Evolutionary conservation across 768 basidiomycete species (phyloP), one percentile per base, ranked within the genome.

Genomic region (Suillus occidentalis): DNA sequence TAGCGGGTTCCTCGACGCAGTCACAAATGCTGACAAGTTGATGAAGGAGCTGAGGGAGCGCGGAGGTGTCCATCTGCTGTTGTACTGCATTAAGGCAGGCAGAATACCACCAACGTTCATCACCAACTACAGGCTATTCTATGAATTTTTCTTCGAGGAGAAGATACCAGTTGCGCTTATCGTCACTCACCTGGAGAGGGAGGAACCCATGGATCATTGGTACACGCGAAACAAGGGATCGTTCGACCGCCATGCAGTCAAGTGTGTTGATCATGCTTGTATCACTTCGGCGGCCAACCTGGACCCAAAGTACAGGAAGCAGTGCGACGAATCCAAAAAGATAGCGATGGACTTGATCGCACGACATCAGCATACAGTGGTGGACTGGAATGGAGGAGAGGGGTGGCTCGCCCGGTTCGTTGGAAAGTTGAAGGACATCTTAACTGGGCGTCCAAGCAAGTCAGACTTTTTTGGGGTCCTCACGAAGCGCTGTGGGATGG

Each of bases 141-240:
- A 72, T 22, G 72, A 81, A 18, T 75, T 81, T 47, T 76, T 83
- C 36, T 83, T 82, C 55, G 69, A 67, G 22, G 55, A 65, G 9
- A 65, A 73, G 16, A 78, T 78, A 5, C 79, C 79, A 6, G 71
- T 75, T 16, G 66, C 74, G 0, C 57, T 79, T 6, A 72, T 72
- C 13, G 65, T 79, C 16, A 78, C 76, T 4, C 60, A 67, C 37
- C 71, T 78, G 7, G 79, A 77, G 62, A 73, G 72, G 60, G 64
- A 72, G 40, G 65, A 64, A 6, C 47, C 63, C 7, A 72, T 70
- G 72, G 71, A 72, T 13, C 16, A 43, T 3, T 72, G 71, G 72
- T 72, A 72, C 69, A 45, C 28, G n/a, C 49, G 64, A 47, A 72
- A 72, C 55, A 57, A 43, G 14, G 42, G 22, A 25, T 58, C 31